phyloP scores from a whole-genome alignment of 805 yeast species.

The Zygosaccharomyces gambellarensis region DNA sequence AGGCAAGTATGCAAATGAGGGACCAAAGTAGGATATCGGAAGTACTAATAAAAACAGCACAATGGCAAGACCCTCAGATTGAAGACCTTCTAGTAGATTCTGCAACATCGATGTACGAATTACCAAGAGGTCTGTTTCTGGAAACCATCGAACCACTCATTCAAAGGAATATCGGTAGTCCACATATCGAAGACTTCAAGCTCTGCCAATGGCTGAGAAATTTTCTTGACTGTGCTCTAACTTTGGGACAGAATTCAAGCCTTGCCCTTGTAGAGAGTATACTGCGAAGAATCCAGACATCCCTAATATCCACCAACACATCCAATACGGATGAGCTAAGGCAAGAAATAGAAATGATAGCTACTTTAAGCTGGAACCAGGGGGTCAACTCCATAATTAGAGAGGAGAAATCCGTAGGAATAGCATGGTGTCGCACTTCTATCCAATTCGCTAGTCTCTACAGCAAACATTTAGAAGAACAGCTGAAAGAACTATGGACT shows the following conservation, averaged over 20 bases:
- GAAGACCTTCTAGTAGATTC: slow-evolving; percentile 25
- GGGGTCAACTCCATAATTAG: slow-evolving; percentile 32
- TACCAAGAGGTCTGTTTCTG: slow-evolving; percentile 18
- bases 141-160: slow-evolving; percentile 20
- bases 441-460: slow-evolving; percentile 27
- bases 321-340: slow-evolving; percentile 1
- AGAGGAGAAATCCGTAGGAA: slow-evolving; percentile 22
- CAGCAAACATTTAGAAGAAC: slow-evolving; percentile 24
- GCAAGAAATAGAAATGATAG: slow-evolving; percentile 37
- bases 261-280: slow-evolving; percentile 4
- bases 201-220: slow-evolving; percentile 33
- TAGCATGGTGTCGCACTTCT: slow-evolving; percentile 30
- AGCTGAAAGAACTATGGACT: slow-evolving; percentile 29
- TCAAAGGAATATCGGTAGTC: slow-evolving; percentile 23
- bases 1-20: slow-evolving; percentile 22
- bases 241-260: not conserved
- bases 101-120: slow-evolving; percentile 9
- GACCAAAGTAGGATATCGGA: slow-evolving; percentile 21
- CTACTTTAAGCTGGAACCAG: slow-evolving; percentile 38
- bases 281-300: slow-evolving; percentile 5
- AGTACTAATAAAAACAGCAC: slow-evolving; percentile 19
- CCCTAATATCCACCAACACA: not conserved
- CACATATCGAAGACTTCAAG: slow-evolving; percentile 8
- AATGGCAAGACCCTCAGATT: slow-evolving; percentile 14
- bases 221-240: slow-evolving; percentile 16